Conservation (phyloP, 2,329 filamentous ascomycete species). For the Aotearoamyces nothofagi region DNA sequence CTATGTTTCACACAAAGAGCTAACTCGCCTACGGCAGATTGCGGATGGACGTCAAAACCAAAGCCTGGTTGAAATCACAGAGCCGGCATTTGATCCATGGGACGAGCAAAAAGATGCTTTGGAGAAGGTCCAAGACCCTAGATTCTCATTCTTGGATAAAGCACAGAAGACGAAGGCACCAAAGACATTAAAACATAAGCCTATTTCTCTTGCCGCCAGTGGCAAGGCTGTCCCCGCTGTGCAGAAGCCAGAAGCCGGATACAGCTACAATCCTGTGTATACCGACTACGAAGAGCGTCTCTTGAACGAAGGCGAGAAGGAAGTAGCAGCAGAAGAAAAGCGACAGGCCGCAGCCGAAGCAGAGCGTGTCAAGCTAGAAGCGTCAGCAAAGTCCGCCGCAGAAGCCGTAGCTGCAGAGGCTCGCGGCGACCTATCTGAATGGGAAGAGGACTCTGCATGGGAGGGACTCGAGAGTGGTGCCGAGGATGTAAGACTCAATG, state of each 20-base stretch:
- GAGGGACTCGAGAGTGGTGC: slow-evolving; percentile 75
- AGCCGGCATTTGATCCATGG: slow-evolving; percentile 72
- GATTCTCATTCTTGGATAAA: slow-evolving; percentile 52
- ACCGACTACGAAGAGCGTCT: slow-evolving; percentile 72
- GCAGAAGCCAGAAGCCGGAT: slow-evolving; percentile 62
- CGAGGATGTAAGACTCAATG: slow-evolving; percentile 47
- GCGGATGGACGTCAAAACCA: slow-evolving; percentile 49
- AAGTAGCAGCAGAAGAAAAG: slow-evolving; percentile 63
- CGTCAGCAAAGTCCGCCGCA: slow-evolving; percentile 53
- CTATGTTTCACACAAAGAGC: slow-evolving; percentile 75
- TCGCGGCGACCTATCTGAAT: slow-evolving; percentile 49
- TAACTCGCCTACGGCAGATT: slow-evolving; percentile 60
- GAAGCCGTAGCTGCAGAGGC: slow-evolving; percentile 61
- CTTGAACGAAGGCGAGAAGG: slow-evolving; percentile 60
- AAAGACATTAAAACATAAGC: slow-evolving; percentile 57
- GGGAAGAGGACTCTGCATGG: slow-evolving; percentile 85
- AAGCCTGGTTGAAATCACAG: slow-evolving; percentile 31
- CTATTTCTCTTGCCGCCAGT: slow-evolving; percentile 68
- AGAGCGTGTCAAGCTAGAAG: slow-evolving; percentile 52
- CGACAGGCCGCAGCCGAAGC: slow-evolving; percentile 52
- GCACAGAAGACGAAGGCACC: slow-evolving; percentile 55
- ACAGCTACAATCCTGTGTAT: slow-evolving; percentile 86
- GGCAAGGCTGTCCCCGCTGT: slow-evolving; percentile 72
- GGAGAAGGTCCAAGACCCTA: slow-evolving; percentile 29
- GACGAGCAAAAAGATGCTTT: slow-evolving; percentile 30